Evolutionary conservation across 805 yeast species (phyloP), one percentile per base, ranked within the genome.

Genomic region (Ogataea angusta): DNA sequence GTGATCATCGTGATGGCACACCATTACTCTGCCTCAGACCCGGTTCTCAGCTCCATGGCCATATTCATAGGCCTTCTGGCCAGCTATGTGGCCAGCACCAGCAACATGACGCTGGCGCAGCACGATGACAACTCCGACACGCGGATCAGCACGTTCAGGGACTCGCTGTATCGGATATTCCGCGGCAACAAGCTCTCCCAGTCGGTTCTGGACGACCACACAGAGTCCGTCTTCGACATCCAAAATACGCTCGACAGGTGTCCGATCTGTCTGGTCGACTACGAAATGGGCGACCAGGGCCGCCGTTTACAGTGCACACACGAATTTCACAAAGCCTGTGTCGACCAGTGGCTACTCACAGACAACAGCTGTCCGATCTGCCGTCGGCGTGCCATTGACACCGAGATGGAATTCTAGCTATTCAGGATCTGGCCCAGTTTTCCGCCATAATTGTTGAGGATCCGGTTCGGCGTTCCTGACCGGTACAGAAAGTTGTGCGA

Each of bases 1-100:
- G 70, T 78, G n/a, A 75, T 79, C 17, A 75, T 76, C 36, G 81
- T 78, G 6, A 69, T 77, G 62, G 83, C 83, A 0, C 80, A 80
- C 29, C 60, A 72, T 10, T 78, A 75, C 48, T 68, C 74, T 3
- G 33, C 49, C 1, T 37, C 39, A 10, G 61, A 57, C 35, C 63
- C 70, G 1, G 61, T 77, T 10, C 73, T 78, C 41, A 67, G 63
- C 24, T 63, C 78, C 34, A 60, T 78, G 57, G 54, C 60, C 10
- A 25, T 49, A 22, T 54, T 56, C 30, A 52, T 57, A 37, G 52
- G 49, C 16, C 35, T 52, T 17, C 35, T 57, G 13, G 52, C 53
- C 2, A 49, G 45, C 33, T 52, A 53, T 37, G 58, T 53, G 9
- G 41, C 53, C 10, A 46, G 43, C 27, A 45, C 43, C 18, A 43